Base-by-base conservation (phyloP, 768 basidiomycete genomes). In the Kwoniella sp. region DNA sequence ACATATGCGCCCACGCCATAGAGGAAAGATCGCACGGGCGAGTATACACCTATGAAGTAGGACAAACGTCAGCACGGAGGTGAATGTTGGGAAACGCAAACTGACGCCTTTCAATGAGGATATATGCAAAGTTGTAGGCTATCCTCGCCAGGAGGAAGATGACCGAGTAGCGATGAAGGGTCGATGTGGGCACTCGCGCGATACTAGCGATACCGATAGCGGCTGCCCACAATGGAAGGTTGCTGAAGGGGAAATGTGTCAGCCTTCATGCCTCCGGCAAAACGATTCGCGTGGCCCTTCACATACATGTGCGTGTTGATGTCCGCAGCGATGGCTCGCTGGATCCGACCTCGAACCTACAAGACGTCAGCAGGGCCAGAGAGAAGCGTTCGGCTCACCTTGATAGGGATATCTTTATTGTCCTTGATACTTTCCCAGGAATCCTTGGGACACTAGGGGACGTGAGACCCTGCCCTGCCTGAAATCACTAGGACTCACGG, bases 71-170 rank as follows among this genome's bases (percentile, higher is more conserved):
- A 36, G 14, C 34, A 36, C 19, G 5, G 34, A 7, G 15, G 14
- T 36, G 6, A 12, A 36, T 6, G 6, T n/a, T n/a, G n/a, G n/a
- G n/a, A n/a, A n/a, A 29, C 17, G 31, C 31, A 3, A 14, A 60
- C 61, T 58, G 42, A 67, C 65, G 45, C 43, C 59, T 45, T 11
- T 57, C 57, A 38, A 59, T 57, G 23, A 59, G 39, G 38, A 67
- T 53, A 39, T 67, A 67, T 3, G 53, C 50, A 29, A 67, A 38
- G 28, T 49, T 63, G 57, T 63, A 67, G 14, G 44, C 54, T 5
- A 50, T 42, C 15, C 65, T 37, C 28, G 41, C 49, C 32, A 53
- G n/a, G 8, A 67, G 23, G 25, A 42, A 67, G 7, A 42, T 33
- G 2, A 23, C 44, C 2, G 65, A 58, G 26, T 46, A 49, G 28